Base-by-base conservation (phyloP, 306 rosid species). In the Dryas octopetala region DNA sequence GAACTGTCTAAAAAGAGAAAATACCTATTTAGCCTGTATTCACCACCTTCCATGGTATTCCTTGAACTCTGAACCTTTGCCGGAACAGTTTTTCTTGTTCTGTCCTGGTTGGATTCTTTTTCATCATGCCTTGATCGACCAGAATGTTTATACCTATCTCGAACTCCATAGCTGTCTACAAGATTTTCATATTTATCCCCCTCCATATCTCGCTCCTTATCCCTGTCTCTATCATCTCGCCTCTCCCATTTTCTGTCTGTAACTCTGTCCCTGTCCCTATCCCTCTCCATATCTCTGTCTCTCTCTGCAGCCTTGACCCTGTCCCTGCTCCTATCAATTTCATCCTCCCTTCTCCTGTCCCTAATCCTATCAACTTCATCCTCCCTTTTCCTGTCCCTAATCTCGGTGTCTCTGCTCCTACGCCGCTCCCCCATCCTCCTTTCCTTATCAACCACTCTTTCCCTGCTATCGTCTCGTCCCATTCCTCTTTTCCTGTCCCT, bases 101-200 rank as follows among this genome's bases (percentile, higher is more conserved):
- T 76, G 53, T 85, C 84, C 68, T 52, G 78, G 52, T 60, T 73
- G 78, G 83, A 66, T 53, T 80, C 88, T 49, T 77, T 83, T 62
- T 83, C 89, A 68, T 89, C 90, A 61, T 72, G 85, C 67, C 89
- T 89, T 26, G 87, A 84, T 77, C 72, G 78, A 81, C 84, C 85
- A 74, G 83, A 80, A 53, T 75, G 65, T 71, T 85, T 82, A 76
- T 83, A 48, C 76, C 79, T 79, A 79, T 83, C 90, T 79, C 77
- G 85, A 73, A 19, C 76, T 51, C 78, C 83, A 78, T 80, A 49
- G 81, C 76, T 77, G 58, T 83, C 89, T 49, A 76, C 88, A 68
- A 53, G 78, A 73, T 48, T 66, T 65, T 82, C 76, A 81, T 82
- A 73, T 76, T 75, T 94, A 73, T 88, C 91, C 81, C 77, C 81